Conservation (phyloP, 495 filamentous ascomycete species). For the Ramalina peruviana region DNA sequence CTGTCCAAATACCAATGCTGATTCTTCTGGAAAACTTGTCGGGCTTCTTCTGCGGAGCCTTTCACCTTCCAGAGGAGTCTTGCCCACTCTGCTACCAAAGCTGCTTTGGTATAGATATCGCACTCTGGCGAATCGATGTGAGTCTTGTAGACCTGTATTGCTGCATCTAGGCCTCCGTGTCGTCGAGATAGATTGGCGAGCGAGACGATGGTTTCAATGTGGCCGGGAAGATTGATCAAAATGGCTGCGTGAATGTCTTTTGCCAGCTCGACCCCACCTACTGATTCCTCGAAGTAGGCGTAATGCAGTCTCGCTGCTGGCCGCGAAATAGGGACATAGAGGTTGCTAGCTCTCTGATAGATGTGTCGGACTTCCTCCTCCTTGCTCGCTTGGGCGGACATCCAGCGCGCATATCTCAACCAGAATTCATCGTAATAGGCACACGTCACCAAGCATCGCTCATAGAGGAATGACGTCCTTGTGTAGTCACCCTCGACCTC, state of each 20-base stretch:
- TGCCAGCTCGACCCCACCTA: slow-evolving; percentile 59
- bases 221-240: slow-evolving; percentile 51
- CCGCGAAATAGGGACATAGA: slow-evolving; percentile 73
- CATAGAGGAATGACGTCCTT: slow-evolving; percentile 73
- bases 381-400: slow-evolving; percentile 67
- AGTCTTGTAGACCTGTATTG: slow-evolving; percentile 69
- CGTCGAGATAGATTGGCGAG: slow-evolving; percentile 82
- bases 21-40: slow-evolving; percentile 71
- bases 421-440: slow-evolving; percentile 97
- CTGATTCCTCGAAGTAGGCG: slow-evolving; percentile 86
- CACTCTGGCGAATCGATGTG: slow-evolving; percentile 60
- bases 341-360: slow-evolving; percentile 71
- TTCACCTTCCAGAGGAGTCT: slow-evolving; percentile 81
- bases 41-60: slow-evolving; percentile 71
- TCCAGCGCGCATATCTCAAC: slow-evolving; percentile 95
- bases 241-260: slow-evolving; percentile 74
- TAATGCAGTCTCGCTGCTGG: slow-evolving; percentile 77
- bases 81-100: slow-evolving; percentile 82
- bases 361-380: slow-evolving; percentile 88
- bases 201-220: slow-evolving; percentile 76
- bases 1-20: slow-evolving; percentile 77
- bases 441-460: slow-evolving; percentile 82
- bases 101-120: slow-evolving; percentile 71
- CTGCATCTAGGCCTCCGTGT: slow-evolving; percentile 71
- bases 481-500: slow-evolving; percentile 68